Conservation (phyloP, 495 filamentous ascomycete species). For the Chlorociboria aeruginascens region DNA sequence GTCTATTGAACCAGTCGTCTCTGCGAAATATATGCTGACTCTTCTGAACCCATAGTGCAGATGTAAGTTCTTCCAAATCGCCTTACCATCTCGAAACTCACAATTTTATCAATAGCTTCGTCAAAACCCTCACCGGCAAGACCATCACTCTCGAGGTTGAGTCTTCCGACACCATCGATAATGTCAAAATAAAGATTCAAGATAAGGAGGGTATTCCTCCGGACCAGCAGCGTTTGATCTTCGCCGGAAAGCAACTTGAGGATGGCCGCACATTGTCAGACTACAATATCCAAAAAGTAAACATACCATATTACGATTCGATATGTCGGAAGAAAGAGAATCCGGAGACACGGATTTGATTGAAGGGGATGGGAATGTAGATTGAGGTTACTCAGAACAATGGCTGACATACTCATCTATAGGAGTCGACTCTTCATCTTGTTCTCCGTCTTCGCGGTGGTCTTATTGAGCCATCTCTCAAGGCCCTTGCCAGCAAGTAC, state of each 20-base stretch:
- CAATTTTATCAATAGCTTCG: constrained; percentile 54
- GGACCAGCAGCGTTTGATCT: constrained; percentile 98
- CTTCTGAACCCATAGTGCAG: constrained; percentile 23
- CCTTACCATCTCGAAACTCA: constrained; percentile 3
- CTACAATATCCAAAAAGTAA: constrained; percentile 99
- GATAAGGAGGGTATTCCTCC: constrained; percentile 99
- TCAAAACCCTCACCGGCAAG: constrained; percentile 97
- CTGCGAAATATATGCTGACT: constrained; percentile 14
- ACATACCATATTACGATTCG: background rate
- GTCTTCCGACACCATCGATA: constrained; percentile 97
- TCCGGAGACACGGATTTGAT: background rate
- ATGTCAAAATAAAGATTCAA: constrained; percentile 95
- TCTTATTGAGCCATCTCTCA: constrained; percentile 98
- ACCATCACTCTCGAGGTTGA: constrained; percentile 99
- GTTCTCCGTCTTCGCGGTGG: constrained; percentile 99
- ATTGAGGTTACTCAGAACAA: background rate
- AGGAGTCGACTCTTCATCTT: constrained; percentile 98
- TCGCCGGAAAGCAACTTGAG: constrained; percentile 99
- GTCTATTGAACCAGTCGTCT: background rate
- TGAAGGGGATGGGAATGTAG: background rate
- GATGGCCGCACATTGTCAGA: constrained; percentile 96
- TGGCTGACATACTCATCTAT: constrained; percentile 18
- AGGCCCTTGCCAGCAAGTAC: constrained; percentile 96
- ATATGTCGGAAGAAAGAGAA: background rate
- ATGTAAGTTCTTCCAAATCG: constrained; percentile 22